phyloP scores from a whole-genome alignment of 1,139 yeast species.

The Yamadazyma blattariae region DNA sequence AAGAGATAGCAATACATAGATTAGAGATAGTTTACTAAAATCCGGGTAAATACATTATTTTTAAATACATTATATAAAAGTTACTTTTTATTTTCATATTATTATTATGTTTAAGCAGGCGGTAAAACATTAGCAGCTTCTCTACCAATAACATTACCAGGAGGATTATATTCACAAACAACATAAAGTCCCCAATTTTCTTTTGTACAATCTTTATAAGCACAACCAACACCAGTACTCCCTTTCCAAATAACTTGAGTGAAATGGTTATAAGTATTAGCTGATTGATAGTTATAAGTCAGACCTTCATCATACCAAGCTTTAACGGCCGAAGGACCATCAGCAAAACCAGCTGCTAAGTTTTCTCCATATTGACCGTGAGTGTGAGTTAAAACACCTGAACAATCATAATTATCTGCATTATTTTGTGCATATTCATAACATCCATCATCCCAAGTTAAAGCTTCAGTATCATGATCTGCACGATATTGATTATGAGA shows the following conservation, averaged over 20 bases:
- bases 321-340: conserved; percentile 55
- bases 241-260: conserved; percentile 84
- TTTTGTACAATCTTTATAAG: conserved; percentile 49
- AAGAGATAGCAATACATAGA: too few relatives aligned
- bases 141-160: conserved; percentile 51
- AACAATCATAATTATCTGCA: conserved; percentile 70
- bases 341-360: conserved; percentile 70
- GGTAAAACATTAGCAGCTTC: conserved; percentile 50
- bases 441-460: conserved; percentile 63
- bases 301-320: conserved; percentile 83
- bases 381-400: conserved; percentile 66
- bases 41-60: conserved; percentile 3
- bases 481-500: conserved; percentile 73
- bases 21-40: too few relatives aligned
- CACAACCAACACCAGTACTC: conserved; percentile 74
- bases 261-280: conserved; percentile 61
- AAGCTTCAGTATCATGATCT: conserved; percentile 54
- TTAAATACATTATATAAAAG: too few relatives aligned
- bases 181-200: conserved; percentile 49
- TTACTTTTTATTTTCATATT: too few relatives aligned
- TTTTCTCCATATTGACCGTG: conserved; percentile 86
- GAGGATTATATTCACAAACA: conserved; percentile 51
- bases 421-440: conserved; percentile 69
- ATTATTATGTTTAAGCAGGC: too few relatives aligned
- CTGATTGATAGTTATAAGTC: conserved; percentile 48